Base-by-base conservation (phyloP, 371 early-diverging fungal species). In the Apophysomyces elegans region DNA sequence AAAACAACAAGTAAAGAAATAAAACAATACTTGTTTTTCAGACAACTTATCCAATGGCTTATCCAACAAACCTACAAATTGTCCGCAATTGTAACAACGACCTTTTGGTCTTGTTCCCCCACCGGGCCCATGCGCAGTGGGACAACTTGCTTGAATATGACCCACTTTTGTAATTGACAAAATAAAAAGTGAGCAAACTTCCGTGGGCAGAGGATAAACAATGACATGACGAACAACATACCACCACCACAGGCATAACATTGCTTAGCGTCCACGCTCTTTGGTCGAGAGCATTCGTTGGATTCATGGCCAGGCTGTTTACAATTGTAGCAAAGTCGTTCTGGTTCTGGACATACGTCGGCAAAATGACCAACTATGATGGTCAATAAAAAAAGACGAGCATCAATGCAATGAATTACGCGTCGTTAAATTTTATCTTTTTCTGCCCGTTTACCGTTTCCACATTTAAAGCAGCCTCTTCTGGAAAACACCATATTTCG, bases 191-290 rank as follows among this genome's bases (percentile, higher is more conserved):
- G 32, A 26, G 32, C 32, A 3, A 26, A 26, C 32, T 26, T 26
- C 32, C 35, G 5, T 13, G 16, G n/a, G 14, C 50, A 21, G 5
- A 47, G 41, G 6, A 26, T 11, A 54, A 16, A 43, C 12, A 43
- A 26, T 21, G 38, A 36, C n/a, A 58, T 37, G n/a, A 13, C 45
- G 16, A 37, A 8, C 41, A 13, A 9, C 62, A 41, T 79, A 86
- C 88, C 85, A 71, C 84, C 84, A 47, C 87, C 86, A 70, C 88
- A 88, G 37, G 77, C 67, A 65, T 85, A 88, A 35, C 88, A 88
- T 66, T 85, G 80, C 66, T 84, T 86, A 7, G 85, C 67, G 32
- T 86, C 85, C 37, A 80, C 66, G 21, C 80, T 79, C 45, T 81
- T 84, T 32, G 84, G 84, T 61, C 72, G 75, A 56, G 84, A 78